Percentiles rank a stretch among this genome's conserved stretches.
These are phyloP conservation scores for Peronospora belbahrii DNA, from an alignment of 352 stramenopile species.

Conservation along the genomic window DNA sequence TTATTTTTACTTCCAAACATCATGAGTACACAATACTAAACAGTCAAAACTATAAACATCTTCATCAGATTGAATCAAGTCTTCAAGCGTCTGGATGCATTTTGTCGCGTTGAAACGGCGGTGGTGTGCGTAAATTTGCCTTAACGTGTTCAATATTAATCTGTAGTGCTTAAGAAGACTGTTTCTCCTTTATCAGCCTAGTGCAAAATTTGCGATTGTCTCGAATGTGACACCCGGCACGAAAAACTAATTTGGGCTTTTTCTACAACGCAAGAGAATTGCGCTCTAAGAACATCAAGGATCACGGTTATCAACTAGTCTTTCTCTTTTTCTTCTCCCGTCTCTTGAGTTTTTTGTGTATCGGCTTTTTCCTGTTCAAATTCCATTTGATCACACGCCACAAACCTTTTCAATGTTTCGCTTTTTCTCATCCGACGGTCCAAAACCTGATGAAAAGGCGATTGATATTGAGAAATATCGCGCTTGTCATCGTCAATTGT, in stretches of 20 bases:
- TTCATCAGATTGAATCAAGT: no score
- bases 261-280: no score
- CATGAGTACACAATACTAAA: no score
- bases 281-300: no score
- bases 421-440: conserved; percentile 11
- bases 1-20: background rate
- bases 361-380: background rate
- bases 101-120: no score
- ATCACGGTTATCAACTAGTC: no score
- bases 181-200: background rate
- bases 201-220: background rate
- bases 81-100: background rate
- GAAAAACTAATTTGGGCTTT: background rate
- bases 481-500: conserved; percentile 29
- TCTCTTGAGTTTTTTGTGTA: no score
- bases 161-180: no score
- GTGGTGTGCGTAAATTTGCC: no score
- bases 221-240: background rate
- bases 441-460: conserved; percentile 10
- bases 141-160: no score
- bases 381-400: conserved; percentile 1
- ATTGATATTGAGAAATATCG: conserved; percentile 39
- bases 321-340: no score
- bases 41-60: no score
- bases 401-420: conserved; percentile 14